A percentile compares a stretch with the other conserved stretches of the same genome.
Evolutionary conservation across 2,329 filamentous ascomycete genomes (phyloP).

Genomic region (Talaromyces verruculosus): DNA sequence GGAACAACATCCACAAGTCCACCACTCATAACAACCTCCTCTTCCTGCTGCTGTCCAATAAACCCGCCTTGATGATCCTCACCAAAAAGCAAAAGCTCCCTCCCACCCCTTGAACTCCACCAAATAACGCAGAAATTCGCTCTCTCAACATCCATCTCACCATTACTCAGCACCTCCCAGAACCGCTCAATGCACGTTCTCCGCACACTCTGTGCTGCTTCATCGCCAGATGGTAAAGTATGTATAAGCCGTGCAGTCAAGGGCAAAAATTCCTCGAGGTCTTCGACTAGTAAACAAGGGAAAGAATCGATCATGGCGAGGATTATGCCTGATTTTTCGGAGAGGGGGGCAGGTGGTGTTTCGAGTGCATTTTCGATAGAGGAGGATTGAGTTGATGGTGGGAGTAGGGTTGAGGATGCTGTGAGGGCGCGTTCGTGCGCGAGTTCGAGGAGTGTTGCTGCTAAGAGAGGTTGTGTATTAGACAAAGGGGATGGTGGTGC

Average conservation of each 20-base stretch:
- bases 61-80: constrained; percentile 52
- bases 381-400: constrained; percentile 39
- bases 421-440: constrained; percentile 64
- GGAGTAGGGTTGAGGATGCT: constrained; percentile 54
- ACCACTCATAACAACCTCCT: constrained; percentile 56
- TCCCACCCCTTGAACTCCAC: constrained; percentile 71
- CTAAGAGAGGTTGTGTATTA: constrained; percentile 71
- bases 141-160: constrained; percentile 86
- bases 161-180: constrained; percentile 74
- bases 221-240: constrained; percentile 48
- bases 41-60: constrained; percentile 45
- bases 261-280: constrained; percentile 79
- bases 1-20: constrained; percentile 43
- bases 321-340: constrained; percentile 74
- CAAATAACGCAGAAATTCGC: constrained; percentile 76
- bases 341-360: constrained; percentile 41
- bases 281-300: constrained; percentile 66
- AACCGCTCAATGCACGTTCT: constrained; percentile 68
- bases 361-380: constrained; percentile 34
- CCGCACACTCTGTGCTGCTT: constrained; percentile 56
- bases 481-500: constrained; percentile 76
- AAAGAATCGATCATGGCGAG: constrained; percentile 78
- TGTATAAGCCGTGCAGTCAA: constrained; percentile 68
- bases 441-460: constrained; percentile 77
- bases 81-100: constrained; percentile 56